These are phyloP conservation scores for Knufia petricola DNA, from an alignment of 2,329 filamentous ascomycete genomes.

Conservation along the genomic window DNA sequence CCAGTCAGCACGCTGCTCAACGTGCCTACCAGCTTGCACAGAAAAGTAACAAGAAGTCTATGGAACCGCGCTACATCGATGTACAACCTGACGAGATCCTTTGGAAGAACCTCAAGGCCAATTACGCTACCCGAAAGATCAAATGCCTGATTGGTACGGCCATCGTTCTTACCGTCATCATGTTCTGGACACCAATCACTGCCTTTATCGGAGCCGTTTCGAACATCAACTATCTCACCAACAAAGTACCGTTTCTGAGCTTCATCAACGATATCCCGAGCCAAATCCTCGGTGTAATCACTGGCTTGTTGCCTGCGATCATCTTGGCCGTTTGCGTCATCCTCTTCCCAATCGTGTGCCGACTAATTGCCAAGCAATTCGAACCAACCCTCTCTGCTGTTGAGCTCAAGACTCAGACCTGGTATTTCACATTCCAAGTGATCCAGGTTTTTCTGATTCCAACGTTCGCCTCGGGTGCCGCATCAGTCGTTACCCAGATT, in stretches of 20 bases:
- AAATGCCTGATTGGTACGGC: slow-evolving; percentile 60
- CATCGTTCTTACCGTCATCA: slow-evolving; percentile 64
- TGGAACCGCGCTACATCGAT: slow-evolving; percentile 79
- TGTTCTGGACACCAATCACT: slow-evolving; percentile 75
- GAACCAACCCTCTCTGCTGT: slow-evolving; percentile 70
- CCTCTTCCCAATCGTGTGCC: slow-evolving; percentile 70
- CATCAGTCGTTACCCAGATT: slow-evolving; percentile 58
- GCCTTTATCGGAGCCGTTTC: slow-evolving; percentile 78
- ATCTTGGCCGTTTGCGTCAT: slow-evolving; percentile 76
- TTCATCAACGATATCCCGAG: slow-evolving; percentile 66
- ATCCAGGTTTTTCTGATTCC: slow-evolving; percentile 85
- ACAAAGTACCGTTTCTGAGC: slow-evolving; percentile 48
- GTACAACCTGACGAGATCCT: slow-evolving; percentile 77
- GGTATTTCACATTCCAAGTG: slow-evolving; percentile 65
- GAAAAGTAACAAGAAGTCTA: slow-evolving; percentile 51
- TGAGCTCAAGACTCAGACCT: slow-evolving; percentile 82
- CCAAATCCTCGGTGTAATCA: slow-evolving; percentile 65
- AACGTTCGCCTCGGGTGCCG: slow-evolving; percentile 72
- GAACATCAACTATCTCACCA: slow-evolving; percentile 62
- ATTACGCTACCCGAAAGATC: slow-evolving; percentile 48
- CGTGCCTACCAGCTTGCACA: slow-evolving; percentile 74
- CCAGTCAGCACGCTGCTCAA: slow-evolving; percentile 71
- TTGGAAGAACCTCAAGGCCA: slow-evolving; percentile 72
- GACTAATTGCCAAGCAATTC: slow-evolving; percentile 68
- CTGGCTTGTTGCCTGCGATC: slow-evolving; percentile 72